A percentile compares a stretch with the other conserved stretches of the same genome.
Evolutionary conservation across 2,329 filamentous ascomycete species (phyloP).

Genomic region (Fusarium sp.): DNA sequence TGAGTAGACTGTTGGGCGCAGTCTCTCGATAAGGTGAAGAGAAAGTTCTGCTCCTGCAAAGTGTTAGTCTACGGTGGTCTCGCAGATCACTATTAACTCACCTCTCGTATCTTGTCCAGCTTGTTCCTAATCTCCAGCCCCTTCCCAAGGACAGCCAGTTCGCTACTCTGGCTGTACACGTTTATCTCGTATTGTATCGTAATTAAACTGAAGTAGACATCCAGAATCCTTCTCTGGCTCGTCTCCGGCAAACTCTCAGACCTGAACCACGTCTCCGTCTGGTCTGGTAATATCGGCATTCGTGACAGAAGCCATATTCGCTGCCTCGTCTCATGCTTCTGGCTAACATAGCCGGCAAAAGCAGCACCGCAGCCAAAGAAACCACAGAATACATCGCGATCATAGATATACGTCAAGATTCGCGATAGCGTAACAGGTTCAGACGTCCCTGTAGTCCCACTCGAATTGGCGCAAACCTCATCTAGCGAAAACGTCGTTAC

Average conservation of each 20-base stretch:
- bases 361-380: constrained; percentile 2
- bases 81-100: rapidly evolving
- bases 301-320: constrained; percentile 6
- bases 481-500: neutral
- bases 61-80: rapidly evolving
- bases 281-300: neutral
- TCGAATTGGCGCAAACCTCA: neutral
- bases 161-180: neutral
- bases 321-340: constrained; percentile 12
- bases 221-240: neutral
- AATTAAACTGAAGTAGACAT: constrained; percentile 4
- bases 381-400: constrained; percentile 7
- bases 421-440: neutral
- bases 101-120: constrained; percentile 1
- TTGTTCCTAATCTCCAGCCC: neutral
- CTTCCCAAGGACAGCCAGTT: neutral
- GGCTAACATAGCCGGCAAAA: neutral
- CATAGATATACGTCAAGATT: constrained; percentile 9
- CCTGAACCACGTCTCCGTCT: neutral
- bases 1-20: neutral
- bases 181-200: constrained; percentile 12
- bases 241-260: neutral
- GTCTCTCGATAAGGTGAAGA: neutral
- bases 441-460: neutral
- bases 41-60: neutral